Evolutionary conservation across 139 green algal genomes (phyloP), one percentile per base, ranked within the genome.

Genomic region (Mesotaenium endlicherianum): DNA sequence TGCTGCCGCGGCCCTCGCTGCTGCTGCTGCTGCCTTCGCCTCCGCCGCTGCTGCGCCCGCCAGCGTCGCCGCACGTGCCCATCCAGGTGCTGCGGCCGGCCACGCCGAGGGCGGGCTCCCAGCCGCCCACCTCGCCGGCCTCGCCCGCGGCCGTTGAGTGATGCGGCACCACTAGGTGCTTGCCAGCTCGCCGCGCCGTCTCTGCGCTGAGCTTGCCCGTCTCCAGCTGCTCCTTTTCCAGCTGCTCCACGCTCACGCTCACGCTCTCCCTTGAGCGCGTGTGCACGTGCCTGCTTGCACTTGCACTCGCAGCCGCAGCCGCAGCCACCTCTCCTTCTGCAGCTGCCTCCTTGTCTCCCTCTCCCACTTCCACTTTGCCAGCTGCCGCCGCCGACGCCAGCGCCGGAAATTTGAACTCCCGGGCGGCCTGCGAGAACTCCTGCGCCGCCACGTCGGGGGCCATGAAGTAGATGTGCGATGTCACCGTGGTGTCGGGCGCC

Each of bases 391-490:
- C 53, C 53, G 20, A 64, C 2, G 53, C 57, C 17, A 68, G 17
- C 43, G n/a, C 34, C 1, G 72, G 72, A 8, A 80, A 80, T 20
- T 74, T 72, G 72, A 80, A 80, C 11, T 36, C 16, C 31, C 43
- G 0, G 6, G 45, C 41, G 44, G 38, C 72, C 1, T 74, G 30
- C 0, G 72, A 80, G 34, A 80, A 80, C 0, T 34, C 16, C 5
- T 80, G 34, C 16, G 72, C 72, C 14, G 72, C 36, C 34, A 69
- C 72, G 43, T 80, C 72, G 20, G 72, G 72, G 8, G 72, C 72
- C 72, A 80, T 80, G 50, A 80, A 80, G 50, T 80, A 80, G 36
- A 80, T 80, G 72, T 80, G 72, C 30, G 41, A 74, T 6, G 72
- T 80, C 5, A 80, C 72, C 30, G 20, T 36, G 26, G 72, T 80